Evolutionary conservation across 805 yeast species (phyloP).

Genomic region (Spencermartinsiella europaea): DNA sequence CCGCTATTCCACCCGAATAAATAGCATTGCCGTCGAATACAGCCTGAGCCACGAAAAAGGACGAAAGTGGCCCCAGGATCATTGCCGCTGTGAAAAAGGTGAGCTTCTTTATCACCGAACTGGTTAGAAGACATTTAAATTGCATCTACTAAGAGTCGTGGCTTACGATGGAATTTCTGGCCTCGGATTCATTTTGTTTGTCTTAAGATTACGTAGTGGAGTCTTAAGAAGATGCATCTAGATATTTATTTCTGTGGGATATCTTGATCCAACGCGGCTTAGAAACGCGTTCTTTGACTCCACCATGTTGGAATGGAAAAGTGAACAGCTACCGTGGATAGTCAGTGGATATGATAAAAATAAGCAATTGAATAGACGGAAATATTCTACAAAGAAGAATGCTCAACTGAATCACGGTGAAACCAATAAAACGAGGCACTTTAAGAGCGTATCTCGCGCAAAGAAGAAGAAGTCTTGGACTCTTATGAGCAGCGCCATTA

Average conservation of each 20-base stretch:
- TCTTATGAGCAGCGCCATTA: background rate
- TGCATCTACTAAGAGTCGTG: background rate
- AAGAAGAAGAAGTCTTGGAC: background rate
- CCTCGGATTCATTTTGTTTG: background rate
- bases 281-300: background rate
- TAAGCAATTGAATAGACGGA: no score
- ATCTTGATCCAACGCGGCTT: background rate
- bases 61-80: conserved; percentile 55
- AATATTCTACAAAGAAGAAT: background rate
- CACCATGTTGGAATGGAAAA: background rate
- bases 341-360: no score
- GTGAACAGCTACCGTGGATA: no score
- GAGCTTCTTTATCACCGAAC: conserved; percentile 42
- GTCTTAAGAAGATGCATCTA: background rate
- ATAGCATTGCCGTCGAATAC: conserved; percentile 43
- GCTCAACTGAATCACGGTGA: background rate
- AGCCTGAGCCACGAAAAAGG: conserved; percentile 49
- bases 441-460: no score
- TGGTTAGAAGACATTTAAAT: conserved; percentile 5
- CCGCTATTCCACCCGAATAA: conserved; percentile 68
- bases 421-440: background rate
- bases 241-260: background rate
- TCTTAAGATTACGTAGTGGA: background rate
- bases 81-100: conserved; percentile 65
- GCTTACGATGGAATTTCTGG: conserved; percentile 17